These are phyloP conservation scores for Dillenia turbinata DNA, from an alignment of 164 flowering plant genomes.

Conservation along the genomic window DNA sequence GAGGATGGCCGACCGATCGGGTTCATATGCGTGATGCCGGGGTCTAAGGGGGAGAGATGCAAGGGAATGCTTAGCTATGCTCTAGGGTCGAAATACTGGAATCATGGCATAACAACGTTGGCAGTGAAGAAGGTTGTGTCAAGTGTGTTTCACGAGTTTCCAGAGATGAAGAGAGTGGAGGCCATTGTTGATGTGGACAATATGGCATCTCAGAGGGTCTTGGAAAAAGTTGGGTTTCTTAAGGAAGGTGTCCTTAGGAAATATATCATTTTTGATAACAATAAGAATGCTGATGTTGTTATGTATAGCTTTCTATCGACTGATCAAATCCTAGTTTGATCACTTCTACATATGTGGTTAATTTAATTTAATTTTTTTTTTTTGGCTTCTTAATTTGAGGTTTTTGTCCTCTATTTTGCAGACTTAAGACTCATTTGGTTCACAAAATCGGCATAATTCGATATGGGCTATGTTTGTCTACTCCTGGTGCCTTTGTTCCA, in stretches of 20 bases:
- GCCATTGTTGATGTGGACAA: slow-evolving; percentile 30
- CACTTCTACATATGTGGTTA: no score
- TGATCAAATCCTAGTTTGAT: background rate
- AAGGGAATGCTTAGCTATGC: slow-evolving; percentile 32
- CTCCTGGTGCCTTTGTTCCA: no score
- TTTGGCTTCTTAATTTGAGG: no score
- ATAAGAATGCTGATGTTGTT: slow-evolving; percentile 18
- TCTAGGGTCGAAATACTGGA: slow-evolving; percentile 27
- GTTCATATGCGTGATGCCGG: slow-evolving; percentile 21
- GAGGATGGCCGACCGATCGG: slow-evolving; percentile 30
- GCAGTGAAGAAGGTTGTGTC: slow-evolving; percentile 31
- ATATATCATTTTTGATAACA: slow-evolving; percentile 24
- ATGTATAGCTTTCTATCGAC: slow-evolving; percentile 24
- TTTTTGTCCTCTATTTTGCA: no score
- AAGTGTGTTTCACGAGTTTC: slow-evolving; percentile 27
- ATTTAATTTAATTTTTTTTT: no score
- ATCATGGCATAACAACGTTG: slow-evolving; percentile 26
- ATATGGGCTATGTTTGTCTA: no score
- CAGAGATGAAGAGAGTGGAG: slow-evolving; percentile 30
- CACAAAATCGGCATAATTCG: no score
- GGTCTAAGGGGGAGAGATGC: slow-evolving; percentile 15
- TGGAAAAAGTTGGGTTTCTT: slow-evolving; percentile 44
- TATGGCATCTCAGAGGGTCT: slow-evolving; percentile 36
- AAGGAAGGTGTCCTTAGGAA: slow-evolving; percentile 42
- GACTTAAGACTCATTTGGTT: no score